Base-by-base conservation (phyloP, 257 asterid species). In the Asclepias syriaca region DNA sequence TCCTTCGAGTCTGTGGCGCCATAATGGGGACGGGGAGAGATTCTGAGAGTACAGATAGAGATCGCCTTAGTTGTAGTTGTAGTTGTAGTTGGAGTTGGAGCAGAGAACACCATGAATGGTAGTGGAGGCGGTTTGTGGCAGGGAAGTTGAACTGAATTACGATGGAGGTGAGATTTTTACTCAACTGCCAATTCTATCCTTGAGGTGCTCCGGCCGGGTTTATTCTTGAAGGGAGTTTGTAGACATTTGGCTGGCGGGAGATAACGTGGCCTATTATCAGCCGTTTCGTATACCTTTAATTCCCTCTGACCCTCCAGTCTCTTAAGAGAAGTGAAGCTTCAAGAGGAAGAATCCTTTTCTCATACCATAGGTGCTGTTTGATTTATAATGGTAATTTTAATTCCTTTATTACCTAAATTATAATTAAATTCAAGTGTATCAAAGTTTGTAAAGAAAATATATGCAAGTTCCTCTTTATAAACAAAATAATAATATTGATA, bases 1-100 rank as follows among this genome's bases (percentile, higher is more conserved):
- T 49, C 65, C 79, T 77, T 77, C 97, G 84, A 8, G 91, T 87
- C 72, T 80, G 91, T 70, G 93, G 88, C 72, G 91, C 85, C 97
- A 94, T 94, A 77, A 77, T 63, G 50, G 56, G 27, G 2, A 77
- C 8, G 8, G 9, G 2, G 34, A 34, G 39, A 14, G 21, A 22
- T 4, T 45, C 19, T 46, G 29, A 13, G 59, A 3, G 66, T 6
- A 55, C 22, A 8, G 22, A 66, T 7, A n/a, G 22, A 24, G 22
- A 53, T 39, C 5, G n/a, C 8, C 40, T 22, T 21, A 16, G 55
- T 21, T 8, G 8, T 24, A 24, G 27, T 24, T 24, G 27, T 21
- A 16, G 55, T 21, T 8, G 8, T 24, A 24, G 27, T 24, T 24
- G 27, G 13, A 9, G 65, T 21, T 8, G 12, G 13, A 9, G 65